These are phyloP conservation scores for Fulvia fulva DNA, from an alignment of 2,329 filamentous ascomycete species.

Conservation along the genomic window DNA sequence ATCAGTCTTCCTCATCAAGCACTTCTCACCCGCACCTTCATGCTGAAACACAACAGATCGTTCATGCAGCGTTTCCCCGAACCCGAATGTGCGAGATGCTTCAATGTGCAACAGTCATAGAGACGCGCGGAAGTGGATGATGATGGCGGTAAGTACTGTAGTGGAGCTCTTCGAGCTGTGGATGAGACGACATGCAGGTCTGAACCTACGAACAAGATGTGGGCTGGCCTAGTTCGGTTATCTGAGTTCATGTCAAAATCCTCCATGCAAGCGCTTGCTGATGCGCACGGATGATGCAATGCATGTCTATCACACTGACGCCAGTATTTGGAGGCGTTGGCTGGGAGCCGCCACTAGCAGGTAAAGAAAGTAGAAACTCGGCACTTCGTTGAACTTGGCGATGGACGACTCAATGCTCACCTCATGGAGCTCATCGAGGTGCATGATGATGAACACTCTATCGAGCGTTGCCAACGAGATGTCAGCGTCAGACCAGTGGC, in stretches of 20 bases:
- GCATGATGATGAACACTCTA: no score
- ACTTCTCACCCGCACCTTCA: constrained; percentile 25
- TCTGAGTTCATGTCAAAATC: neutral
- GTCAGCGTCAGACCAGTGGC: neutral
- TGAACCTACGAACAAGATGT: neutral
- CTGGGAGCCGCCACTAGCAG: no score
- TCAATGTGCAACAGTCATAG: neutral
- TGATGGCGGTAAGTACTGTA: neutral
- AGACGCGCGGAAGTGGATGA: neutral
- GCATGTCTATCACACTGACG: no score
- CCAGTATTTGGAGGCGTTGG: no score
- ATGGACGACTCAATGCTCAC: no score
- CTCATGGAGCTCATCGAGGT: no score
- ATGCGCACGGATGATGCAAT: no score
- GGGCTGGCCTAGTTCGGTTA: neutral
- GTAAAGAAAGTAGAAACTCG: no score
- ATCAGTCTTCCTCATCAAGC: neutral
- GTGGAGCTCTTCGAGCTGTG: neutral
- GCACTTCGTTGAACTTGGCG: no score
- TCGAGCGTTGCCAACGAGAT: no score
- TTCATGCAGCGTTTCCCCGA: constrained; percentile 11
- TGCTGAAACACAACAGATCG: constrained; percentile 10
- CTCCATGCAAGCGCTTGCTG: no score
- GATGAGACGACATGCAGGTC: neutral
- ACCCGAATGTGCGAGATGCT: neutral